Conservation (phyloP, 257 asterid species). For the Solanum tarijense region DNA sequence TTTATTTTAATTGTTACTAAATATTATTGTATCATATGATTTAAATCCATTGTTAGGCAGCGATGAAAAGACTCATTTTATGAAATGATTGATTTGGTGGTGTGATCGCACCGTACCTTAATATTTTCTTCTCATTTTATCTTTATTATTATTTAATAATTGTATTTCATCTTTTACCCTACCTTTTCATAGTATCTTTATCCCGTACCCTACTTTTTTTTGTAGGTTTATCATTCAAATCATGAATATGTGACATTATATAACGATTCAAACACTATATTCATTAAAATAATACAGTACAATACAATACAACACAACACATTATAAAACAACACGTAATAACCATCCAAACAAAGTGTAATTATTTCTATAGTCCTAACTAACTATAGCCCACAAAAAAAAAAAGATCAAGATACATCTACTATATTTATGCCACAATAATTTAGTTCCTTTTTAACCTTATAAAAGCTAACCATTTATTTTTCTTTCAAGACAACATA, state of each 20-base stretch:
- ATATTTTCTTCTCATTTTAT: background rate
- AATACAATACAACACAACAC: too few relatives aligned
- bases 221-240: too few relatives aligned
- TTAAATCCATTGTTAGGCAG: background rate
- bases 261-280: too few relatives aligned
- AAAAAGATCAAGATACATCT: background rate
- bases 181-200: background rate
- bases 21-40: too few relatives aligned
- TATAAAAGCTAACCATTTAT: background rate
- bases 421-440: background rate
- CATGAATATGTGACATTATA: too few relatives aligned
- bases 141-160: too few relatives aligned
- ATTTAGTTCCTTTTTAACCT: background rate
- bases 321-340: background rate
- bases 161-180: background rate
- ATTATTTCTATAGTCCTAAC: background rate
- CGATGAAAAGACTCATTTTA: background rate
- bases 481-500: background rate
- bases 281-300: too few relatives aligned
- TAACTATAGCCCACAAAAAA: background rate
- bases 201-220: background rate
- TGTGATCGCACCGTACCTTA: background rate
- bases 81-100: background rate
- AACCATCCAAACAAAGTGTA: background rate
- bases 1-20: too few relatives aligned